These are phyloP conservation scores for Rugonectria rugulosa DNA, from an alignment of 2,329 filamentous ascomycete genomes.

Conservation along the genomic window DNA sequence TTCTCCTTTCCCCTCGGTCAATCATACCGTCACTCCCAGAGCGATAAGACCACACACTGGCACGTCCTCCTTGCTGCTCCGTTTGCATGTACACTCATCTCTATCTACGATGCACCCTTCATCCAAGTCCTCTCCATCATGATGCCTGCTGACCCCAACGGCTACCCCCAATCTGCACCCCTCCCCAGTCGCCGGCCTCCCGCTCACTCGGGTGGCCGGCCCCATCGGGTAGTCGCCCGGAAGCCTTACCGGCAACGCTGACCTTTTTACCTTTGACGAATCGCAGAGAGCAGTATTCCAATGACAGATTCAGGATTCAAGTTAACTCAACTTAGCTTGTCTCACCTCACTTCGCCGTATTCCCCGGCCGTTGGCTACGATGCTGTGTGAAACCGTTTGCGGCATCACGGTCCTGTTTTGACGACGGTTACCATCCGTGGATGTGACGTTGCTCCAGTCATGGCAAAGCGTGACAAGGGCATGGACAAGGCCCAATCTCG, in stretches of 20 bases:
- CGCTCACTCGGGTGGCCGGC: conserved; percentile 30
- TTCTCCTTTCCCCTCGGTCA: not conserved
- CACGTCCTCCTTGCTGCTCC: conserved; percentile 13
- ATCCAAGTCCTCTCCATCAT: not conserved
- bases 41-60: not conserved
- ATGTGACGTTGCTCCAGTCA: conserved; percentile 53
- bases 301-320: not conserved
- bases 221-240: conserved; percentile 33
- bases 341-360: conserved; percentile 12
- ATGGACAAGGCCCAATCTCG: not conserved
- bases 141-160: not conserved
- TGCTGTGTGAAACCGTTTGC: conserved; percentile 9
- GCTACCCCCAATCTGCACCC: conserved; percentile 20
- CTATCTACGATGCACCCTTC: too few species aligned
- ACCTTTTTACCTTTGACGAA: not conserved
- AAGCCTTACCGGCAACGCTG: conserved; percentile 5
- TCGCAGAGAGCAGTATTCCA: not conserved
- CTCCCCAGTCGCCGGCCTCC: conserved; percentile 28
- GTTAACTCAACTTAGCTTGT: conserved; percentile 2
- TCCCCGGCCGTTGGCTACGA: not conserved
- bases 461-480: conserved; percentile 16
- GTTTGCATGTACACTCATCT: conserved; percentile 13
- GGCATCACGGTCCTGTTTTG: not conserved
- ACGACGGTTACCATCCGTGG: not conserved
- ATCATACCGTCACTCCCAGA: not conserved